A percentile compares a stretch with the other conserved stretches of the same genome.
phyloP scores from a whole-genome alignment of 768 basidiomycete genomes.

The Rhizopogon vesiculosus region DNA sequence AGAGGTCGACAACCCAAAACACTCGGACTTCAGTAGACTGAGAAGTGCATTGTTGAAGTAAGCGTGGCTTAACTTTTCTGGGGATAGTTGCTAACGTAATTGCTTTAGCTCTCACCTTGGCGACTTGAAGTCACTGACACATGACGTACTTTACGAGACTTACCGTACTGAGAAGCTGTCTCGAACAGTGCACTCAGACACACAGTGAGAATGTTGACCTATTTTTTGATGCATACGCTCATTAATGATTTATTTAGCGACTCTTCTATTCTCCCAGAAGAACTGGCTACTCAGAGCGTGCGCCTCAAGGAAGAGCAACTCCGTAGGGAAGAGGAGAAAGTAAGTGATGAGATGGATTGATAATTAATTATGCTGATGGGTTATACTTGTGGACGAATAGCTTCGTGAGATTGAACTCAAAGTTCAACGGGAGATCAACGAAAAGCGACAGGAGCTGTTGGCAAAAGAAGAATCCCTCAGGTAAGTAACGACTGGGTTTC shows the following conservation, averaged over 20 bases:
- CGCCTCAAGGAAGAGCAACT: conserved; percentile 99
- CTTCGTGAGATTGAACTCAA: conserved; percentile 97
- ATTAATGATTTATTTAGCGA: conserved; percentile 44
- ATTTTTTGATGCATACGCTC: conserved; percentile 14
- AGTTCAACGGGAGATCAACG: conserved; percentile 96
- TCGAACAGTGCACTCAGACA: conserved; percentile 77
- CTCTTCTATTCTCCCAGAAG: conserved; percentile 90
- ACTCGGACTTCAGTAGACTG: conserved; percentile 96
- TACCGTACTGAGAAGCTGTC: conserved; percentile 98
- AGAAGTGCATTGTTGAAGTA: conserved; percentile 89
- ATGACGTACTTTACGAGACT: conserved; percentile 93
- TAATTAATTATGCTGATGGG: conserved; percentile 1
- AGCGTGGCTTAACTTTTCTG: conserved; percentile 13
- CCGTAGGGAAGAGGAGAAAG: conserved; percentile 94
- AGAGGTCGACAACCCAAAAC: conserved; percentile 98
- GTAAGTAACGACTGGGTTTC: conserved; percentile 32
- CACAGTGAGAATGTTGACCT: conserved; percentile 43
- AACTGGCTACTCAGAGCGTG: conserved; percentile 93
- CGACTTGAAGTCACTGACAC: conserved; percentile 90
- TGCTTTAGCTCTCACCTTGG: conserved; percentile 78
- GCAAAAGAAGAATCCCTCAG: conserved; percentile 95
- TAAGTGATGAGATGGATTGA: conserved; percentile 18
- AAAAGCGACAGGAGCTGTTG: conserved; percentile 93
- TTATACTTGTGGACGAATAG: conserved; percentile 31
- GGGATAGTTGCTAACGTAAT: neutral